Evolutionary conservation across 768 basidiomycete species (phyloP), one percentile per base, ranked within the genome.

Genomic region (Leucosporidium creatinivorum): DNA sequence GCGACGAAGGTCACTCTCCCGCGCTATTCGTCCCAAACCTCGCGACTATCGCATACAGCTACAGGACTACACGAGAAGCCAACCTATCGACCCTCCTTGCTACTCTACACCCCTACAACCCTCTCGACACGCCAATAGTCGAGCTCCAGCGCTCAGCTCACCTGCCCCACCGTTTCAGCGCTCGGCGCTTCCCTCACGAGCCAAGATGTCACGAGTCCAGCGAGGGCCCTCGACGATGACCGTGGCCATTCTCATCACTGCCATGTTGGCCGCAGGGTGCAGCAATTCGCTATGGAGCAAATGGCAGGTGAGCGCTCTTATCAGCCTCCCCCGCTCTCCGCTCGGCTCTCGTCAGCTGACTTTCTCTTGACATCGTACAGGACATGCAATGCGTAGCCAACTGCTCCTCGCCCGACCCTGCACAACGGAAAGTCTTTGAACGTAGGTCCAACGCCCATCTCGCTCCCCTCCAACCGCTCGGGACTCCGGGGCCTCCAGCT

Each of bases 341-440:
- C 39, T 17, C 39, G 39, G 8, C 13, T 15, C 39, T 44, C 55
- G 21, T 28, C 19, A 30, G 31, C 30, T 56, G 19, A 56, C 31
- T 18, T 12, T 26, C 49, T 70, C n/a, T 70, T 59, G 64, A 61
- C 26, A 79, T 79, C 68, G 78, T 66, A 28, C 66, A 75, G 74
- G 94, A 98, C 78, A 94, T 96, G 90, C 91, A 96, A 86, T 98
- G 94, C 76, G 93, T 97, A 54, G 91, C 91, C 82, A 89, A 93
- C 78, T 98, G 94, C 77, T 77, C 78, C 57, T 83, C 86, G 70
- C 83, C 84, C 48, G 81, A 89, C 78, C 83, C 86, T 3, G 69
- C 75, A 4, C 80, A 81, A 47, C 85, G 84, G 63, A 82, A 92
- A 58, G 83, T 90, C 36, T 98, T 89, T 77, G 93, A 97, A 76